Evolutionary conservation across 305 asterid species (phyloP).

Genomic region (Salvia sclarea): DNA sequence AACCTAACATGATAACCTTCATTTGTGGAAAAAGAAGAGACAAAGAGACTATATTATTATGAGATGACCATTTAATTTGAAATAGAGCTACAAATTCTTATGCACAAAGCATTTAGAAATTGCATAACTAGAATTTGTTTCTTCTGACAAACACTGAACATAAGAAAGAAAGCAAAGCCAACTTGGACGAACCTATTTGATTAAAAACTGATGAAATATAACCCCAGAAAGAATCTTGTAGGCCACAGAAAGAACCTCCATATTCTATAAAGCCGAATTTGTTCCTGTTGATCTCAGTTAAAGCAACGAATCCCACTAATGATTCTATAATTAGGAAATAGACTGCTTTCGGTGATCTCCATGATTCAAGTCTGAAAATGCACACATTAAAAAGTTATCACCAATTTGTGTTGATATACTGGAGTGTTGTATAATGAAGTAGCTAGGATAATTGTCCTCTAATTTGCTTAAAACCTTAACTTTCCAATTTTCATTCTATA

Average conservation of each 20-base stretch:
- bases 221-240: slow-evolving; percentile 64
- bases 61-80: slow-evolving; percentile 14
- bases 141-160: slow-evolving; percentile 3
- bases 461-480: background rate
- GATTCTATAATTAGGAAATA: slow-evolving; percentile 59
- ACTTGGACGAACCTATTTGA: slow-evolving; percentile 59
- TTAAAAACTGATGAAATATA: slow-evolving; percentile 54
- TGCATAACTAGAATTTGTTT: background rate
- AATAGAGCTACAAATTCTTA: background rate
- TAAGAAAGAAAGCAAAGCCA: slow-evolving; percentile 20
- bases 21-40: slow-evolving; percentile 21
- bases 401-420: background rate
- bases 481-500: background rate
- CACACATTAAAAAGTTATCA: slow-evolving; percentile 26
- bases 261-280: slow-evolving; percentile 51
- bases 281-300: slow-evolving; percentile 63
- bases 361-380: slow-evolving; percentile 69
- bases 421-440: background rate
- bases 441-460: background rate
- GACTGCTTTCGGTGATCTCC: slow-evolving; percentile 64
- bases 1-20: slow-evolving; percentile 84
- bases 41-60: slow-evolving; percentile 18
- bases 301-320: slow-evolving; percentile 59
- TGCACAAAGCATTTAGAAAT: background rate
- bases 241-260: slow-evolving; percentile 62